Conservation (phyloP, 2,329 filamentous ascomycete genomes). For the Claviceps spartinae region DNA sequence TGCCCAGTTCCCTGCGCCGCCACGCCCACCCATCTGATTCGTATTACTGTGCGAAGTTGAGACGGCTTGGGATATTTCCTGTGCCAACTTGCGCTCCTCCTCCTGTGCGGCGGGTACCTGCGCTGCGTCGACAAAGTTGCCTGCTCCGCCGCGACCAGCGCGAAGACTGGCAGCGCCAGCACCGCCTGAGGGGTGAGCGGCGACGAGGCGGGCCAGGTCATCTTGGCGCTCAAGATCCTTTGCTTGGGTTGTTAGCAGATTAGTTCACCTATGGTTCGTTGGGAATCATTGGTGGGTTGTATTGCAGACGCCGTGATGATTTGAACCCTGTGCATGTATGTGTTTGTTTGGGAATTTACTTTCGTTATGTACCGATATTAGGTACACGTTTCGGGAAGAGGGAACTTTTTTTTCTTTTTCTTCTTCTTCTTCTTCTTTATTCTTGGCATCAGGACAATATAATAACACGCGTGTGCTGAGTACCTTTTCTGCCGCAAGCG, state of each 20-base stretch:
- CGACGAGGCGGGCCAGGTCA: neutral
- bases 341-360: neutral
- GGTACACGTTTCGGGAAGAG: neutral
- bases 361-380: too few relatives aligned
- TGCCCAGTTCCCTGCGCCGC: conserved; percentile 44
- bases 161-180: neutral
- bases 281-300: neutral
- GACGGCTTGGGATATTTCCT: conserved; percentile 20
- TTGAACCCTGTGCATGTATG: neutral
- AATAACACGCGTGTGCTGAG: neutral
- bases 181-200: conserved; percentile 6
- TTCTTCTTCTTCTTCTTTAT: neutral
- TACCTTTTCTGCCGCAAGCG: conserved; percentile 16
- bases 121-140: conserved; percentile 38
- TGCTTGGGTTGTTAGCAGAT: neutral
- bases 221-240: conserved; percentile 28
- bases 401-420: neutral
- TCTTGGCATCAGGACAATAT: neutral
- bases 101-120: conserved; percentile 19
- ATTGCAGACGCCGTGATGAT: neutral
- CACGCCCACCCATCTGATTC: conserved; percentile 28
- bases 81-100: conserved; percentile 19
- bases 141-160: conserved; percentile 33
- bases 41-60: conserved; percentile 8
- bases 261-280: neutral